Evolutionary conservation across 805 yeast species (phyloP), one percentile per base, ranked within the genome.

Genomic region (Hanseniaspora hatyaiensis): DNA sequence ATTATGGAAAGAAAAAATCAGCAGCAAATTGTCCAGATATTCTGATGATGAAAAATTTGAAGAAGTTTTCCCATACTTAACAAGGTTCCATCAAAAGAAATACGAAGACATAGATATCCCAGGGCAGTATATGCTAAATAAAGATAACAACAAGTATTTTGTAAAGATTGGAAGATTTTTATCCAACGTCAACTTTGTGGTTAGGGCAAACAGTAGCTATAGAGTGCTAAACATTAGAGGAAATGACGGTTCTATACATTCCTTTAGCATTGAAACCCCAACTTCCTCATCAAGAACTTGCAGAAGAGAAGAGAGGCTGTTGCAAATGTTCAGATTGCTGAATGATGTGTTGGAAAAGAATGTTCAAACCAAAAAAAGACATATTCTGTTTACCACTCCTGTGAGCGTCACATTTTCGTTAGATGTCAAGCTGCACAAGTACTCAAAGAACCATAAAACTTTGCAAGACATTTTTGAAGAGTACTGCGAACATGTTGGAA

Each of bases 41-140:
- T 80, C 86, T 49, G 75, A 79, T 24, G 75, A 77, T 55, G 82
- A 87, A 42, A 82, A 87, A 55, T 65, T 92, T 52, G 98, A 92
- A 64, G 78, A 87, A 50, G 71, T 92, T 52, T 87, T 96, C 57
- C 96, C 97, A 13, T 97, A 89, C 56, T 70, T 92, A 62, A 82
- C 94, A 60, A 96, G 88, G 60, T 92, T 94, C 76, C 98, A 92
- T 65, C 95, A 92, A 62, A 97, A 92, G 62, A 89, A 87, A 65
- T 92, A 92, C 60, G 99, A 92, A 62, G 98, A 92, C 42, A 85
- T 92, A 50, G 98, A 92, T 62, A 79, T 92, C 50, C 98, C 98
- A 0, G 98, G 99, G 1, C 99, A 92, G 60, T 92, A 92, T 59
- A 67, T 88, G 59, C 69, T 86, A 66, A 83, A 85, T 61, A 82